Conservation (phyloP, 192 early-diverging fungal species). For the Gigaspora rosea region DNA sequence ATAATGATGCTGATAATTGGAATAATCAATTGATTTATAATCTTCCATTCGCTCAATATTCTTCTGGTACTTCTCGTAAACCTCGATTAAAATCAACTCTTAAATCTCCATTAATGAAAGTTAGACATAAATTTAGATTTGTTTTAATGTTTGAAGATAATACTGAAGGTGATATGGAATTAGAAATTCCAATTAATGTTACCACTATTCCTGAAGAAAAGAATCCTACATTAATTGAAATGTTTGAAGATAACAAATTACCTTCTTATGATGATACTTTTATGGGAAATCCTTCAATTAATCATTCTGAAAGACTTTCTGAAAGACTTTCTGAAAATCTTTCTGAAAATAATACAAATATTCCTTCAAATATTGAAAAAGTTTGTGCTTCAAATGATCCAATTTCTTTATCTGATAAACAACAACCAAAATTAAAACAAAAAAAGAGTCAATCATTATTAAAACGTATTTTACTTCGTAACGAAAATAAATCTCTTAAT, state of each 20-base stretch:
- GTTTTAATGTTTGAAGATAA: slow-evolving; percentile 14
- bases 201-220: slow-evolving; percentile 15
- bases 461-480: not conserved
- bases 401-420: not conserved
- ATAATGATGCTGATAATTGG: slow-evolving; percentile 25
- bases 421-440: not conserved
- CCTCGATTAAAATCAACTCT: slow-evolving; percentile 15
- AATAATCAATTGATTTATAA: slow-evolving; percentile 30
- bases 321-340: too few relatives aligned
- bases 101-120: slow-evolving; percentile 29
- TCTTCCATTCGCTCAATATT: slow-evolving; percentile 13
- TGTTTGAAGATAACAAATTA: not conserved
- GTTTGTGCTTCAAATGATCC: too few relatives aligned
- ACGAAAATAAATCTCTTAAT: not conserved
- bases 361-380: not conserved
- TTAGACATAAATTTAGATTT: slow-evolving; percentile 27
- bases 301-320: not conserved
- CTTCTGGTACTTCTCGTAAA: not conserved
- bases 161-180: slow-evolving; percentile 2
- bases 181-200: slow-evolving; percentile 22
- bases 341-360: not conserved
- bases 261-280: slow-evolving; percentile 31
- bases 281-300: not conserved
- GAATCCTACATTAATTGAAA: not conserved
- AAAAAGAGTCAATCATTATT: slow-evolving; percentile 12